phyloP scores from a whole-genome alignment of 2,329 filamentous ascomycete genomes.

The Metarhizium robertsii region DNA sequence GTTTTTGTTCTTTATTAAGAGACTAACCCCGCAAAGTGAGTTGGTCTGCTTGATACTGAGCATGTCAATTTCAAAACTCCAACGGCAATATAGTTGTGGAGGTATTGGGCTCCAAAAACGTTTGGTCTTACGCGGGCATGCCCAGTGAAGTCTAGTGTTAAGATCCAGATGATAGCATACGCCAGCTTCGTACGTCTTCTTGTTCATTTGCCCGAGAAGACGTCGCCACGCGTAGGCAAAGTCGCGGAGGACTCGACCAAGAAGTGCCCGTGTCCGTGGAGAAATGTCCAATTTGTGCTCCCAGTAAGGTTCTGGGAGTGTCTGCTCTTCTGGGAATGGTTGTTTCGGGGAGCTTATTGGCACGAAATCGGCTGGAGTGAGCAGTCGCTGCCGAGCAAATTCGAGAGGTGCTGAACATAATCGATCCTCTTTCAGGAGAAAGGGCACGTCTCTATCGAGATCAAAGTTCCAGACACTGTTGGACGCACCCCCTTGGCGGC shows the following conservation, averaged over 20 bases:
- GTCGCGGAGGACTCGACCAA: not conserved
- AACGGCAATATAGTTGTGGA: too few relatives aligned
- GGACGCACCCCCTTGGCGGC: conserved; percentile 7
- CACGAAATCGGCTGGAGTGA: conserved; percentile 10
- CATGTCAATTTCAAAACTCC: too few relatives aligned
- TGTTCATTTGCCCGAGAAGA: too few relatives aligned
- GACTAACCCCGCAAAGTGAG: too few relatives aligned
- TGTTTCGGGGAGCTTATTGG: not conserved
- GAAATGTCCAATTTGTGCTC: not conserved
- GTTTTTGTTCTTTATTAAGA: too few relatives aligned
- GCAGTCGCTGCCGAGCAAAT: conserved; percentile 4
- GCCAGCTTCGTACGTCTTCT: too few relatives aligned
- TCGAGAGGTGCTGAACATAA: not conserved
- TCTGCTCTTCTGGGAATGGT: not conserved
- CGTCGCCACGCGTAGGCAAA: too few relatives aligned
- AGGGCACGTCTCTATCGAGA: conserved; percentile 8
- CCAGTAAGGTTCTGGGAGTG: not conserved
- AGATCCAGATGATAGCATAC: too few relatives aligned
- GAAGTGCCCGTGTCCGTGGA: not conserved
- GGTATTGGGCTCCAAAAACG: too few relatives aligned
- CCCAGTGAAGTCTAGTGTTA: not conserved
- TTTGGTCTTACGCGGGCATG: too few relatives aligned
- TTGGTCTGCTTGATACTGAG: too few relatives aligned
- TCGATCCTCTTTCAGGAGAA: conserved; percentile 11
- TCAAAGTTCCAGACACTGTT: conserved; percentile 13